Evolutionary conservation across 2,329 filamentous ascomycete species (phyloP).

Genomic region (Capronia americana): DNA sequence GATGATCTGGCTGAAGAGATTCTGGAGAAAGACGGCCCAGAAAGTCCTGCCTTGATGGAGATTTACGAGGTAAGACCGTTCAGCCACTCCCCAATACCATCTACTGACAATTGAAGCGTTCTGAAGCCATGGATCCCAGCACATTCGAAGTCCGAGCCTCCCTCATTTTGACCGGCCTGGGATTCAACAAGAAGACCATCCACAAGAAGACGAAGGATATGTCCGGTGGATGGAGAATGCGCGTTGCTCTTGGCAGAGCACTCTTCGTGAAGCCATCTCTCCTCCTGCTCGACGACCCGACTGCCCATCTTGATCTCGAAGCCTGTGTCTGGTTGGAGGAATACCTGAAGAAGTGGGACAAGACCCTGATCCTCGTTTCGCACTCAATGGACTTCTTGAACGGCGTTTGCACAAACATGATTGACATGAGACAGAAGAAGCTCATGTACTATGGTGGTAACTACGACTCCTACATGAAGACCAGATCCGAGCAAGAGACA

Average conservation of each 20-base stretch:
- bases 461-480: slow-evolving; percentile 98
- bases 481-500: slow-evolving; percentile 87
- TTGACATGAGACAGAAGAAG: slow-evolving; percentile 90
- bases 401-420: slow-evolving; percentile 97
- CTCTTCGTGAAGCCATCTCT: slow-evolving; percentile 98
- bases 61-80: slow-evolving; percentile 81
- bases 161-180: slow-evolving; percentile 95
- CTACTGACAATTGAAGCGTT: slow-evolving; percentile 68
- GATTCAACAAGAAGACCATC: slow-evolving; percentile 98
- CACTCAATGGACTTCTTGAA: slow-evolving; percentile 99
- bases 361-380: slow-evolving; percentile 92
- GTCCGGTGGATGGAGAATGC: slow-evolving; percentile 99
- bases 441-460: slow-evolving; percentile 99
- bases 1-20: slow-evolving; percentile 89
- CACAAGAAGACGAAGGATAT: slow-evolving; percentile 99
- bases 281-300: slow-evolving; percentile 95
- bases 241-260: slow-evolving; percentile 95
- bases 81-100: slow-evolving; percentile 1
- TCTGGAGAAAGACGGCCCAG: slow-evolving; percentile 88
- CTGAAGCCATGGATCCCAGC: slow-evolving; percentile 98
- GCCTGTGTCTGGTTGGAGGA: slow-evolving; percentile 99
- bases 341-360: slow-evolving; percentile 99
- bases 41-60: slow-evolving; percentile 87
- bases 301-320: slow-evolving; percentile 98
- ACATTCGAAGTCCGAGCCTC: slow-evolving; percentile 96